Conservation (phyloP, 257 asterid genomes). For the Pogostemon cablin region DNA sequence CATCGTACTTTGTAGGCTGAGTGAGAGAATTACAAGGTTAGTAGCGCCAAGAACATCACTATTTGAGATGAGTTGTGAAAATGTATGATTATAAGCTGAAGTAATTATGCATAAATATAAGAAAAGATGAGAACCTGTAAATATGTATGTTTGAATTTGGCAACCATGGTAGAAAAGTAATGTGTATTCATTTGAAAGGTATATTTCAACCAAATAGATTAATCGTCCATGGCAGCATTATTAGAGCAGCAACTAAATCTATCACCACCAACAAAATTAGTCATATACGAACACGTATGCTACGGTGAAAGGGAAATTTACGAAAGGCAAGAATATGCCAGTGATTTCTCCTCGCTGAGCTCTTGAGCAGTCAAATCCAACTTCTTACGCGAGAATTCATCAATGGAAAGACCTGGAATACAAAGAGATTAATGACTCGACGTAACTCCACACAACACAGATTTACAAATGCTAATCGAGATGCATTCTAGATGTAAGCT, state of each 20-base stretch:
- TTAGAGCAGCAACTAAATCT: not conserved
- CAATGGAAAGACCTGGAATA: conserved; percentile 63
- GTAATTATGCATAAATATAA: no score
- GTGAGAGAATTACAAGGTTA: no score
- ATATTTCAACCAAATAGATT: no score
- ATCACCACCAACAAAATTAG: not conserved
- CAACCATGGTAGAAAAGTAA: no score
- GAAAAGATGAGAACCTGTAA: no score
- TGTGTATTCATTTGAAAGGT: no score
- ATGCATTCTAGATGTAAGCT: no score
- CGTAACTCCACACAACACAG: not conserved
- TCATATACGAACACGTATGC: not conserved
- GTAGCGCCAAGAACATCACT: no score
- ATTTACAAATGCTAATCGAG: not conserved
- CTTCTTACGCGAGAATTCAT: conserved; percentile 76
- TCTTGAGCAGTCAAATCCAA: conserved; percentile 72
- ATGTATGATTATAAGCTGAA: no score
- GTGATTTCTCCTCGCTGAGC: conserved; percentile 76
- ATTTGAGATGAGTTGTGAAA: no score
- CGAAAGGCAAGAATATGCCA: conserved; percentile 78
- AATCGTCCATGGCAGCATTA: conserved; percentile 14
- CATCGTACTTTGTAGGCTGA: no score
- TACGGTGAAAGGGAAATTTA: conserved; percentile 23
- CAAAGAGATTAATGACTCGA: not conserved
- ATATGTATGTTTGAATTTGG: no score